Conservation (phyloP, 768 basidiomycete genomes). For the Macrocybe gigantea region DNA sequence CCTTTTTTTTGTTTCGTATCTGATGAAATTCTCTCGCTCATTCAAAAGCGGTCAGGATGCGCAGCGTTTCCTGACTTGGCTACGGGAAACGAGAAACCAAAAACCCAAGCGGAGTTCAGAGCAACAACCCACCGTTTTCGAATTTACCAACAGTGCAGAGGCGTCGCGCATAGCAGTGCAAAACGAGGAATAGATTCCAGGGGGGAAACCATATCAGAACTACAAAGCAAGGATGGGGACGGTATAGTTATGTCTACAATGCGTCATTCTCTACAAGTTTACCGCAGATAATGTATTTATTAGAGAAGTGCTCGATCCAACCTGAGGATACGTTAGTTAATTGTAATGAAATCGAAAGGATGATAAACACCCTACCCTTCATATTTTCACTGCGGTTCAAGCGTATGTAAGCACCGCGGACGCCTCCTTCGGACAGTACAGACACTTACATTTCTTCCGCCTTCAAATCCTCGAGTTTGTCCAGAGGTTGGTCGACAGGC, state of each 20-base stretch:
- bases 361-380: slow-evolving; percentile 49
- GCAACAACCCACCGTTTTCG: background rate
- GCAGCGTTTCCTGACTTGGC: background rate
- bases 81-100: background rate
- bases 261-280: slow-evolving; percentile 79
- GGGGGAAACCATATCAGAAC: background rate
- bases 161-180: background rate
- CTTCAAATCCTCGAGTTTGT: slow-evolving; percentile 75
- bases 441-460: slow-evolving; percentile 74
- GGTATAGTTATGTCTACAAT: slow-evolving; percentile 20
- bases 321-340: slow-evolving; percentile 33
- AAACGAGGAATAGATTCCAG: background rate
- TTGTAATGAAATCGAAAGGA: background rate
- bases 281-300: slow-evolving; percentile 90
- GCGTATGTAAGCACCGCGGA: slow-evolving; percentile 4
- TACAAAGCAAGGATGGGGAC: background rate
- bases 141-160: background rate
- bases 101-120: background rate
- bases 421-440: background rate
- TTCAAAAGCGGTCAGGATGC: background rate
- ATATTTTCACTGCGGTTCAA: slow-evolving; percentile 72
- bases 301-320: slow-evolving; percentile 92
- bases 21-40: background rate
- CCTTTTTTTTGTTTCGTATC: background rate
- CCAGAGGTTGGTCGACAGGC: slow-evolving; percentile 78